Percentiles rank a stretch among this genome's conserved stretches.
These are phyloP conservation scores for Rhodotorula sphaerocarpa DNA, from an alignment of 768 basidiomycete species.

Conservation along the genomic window DNA sequence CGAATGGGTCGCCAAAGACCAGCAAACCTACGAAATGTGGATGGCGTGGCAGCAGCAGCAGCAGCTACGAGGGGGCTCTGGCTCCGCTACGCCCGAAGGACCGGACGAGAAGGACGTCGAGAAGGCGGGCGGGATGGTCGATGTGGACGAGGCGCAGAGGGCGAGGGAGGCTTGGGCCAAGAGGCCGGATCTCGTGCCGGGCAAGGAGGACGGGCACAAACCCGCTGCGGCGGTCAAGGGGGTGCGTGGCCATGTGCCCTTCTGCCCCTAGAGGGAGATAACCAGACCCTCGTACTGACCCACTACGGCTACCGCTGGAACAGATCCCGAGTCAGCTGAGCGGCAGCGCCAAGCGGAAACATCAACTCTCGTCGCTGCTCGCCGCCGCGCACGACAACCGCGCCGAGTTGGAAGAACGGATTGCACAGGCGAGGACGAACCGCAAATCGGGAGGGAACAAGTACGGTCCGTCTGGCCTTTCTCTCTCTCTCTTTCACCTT, in stretches of 20 bases:
- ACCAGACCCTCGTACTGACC: no score
- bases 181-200: slow-evolving; percentile 9
- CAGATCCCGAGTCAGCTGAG: slow-evolving; percentile 44
- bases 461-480: slow-evolving; percentile 51
- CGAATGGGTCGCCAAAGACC: slow-evolving; percentile 65
- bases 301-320: no score
- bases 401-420: slow-evolving; percentile 70
- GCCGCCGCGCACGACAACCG: slow-evolving; percentile 76
- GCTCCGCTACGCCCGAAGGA: slow-evolving; percentile 12
- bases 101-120: slow-evolving; percentile 23
- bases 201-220: slow-evolving; percentile 14
- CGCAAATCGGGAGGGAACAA: slow-evolving; percentile 85
- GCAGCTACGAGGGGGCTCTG: background rate
- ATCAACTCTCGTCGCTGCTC: slow-evolving; percentile 70
- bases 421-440: slow-evolving; percentile 72
- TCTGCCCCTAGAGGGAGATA: background rate
- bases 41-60: slow-evolving; percentile 14
- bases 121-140: slow-evolving; percentile 13
- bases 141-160: slow-evolving; percentile 23
- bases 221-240: slow-evolving; percentile 13
- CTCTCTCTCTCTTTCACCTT: background rate
- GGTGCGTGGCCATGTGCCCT: background rate
- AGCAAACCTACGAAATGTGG: slow-evolving; percentile 41
- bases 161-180: slow-evolving; percentile 26
- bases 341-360: slow-evolving; percentile 58